phyloP scores from a whole-genome alignment of 1,284 basidiomycete genomes.

The Salmacisia buchloeana region DNA sequence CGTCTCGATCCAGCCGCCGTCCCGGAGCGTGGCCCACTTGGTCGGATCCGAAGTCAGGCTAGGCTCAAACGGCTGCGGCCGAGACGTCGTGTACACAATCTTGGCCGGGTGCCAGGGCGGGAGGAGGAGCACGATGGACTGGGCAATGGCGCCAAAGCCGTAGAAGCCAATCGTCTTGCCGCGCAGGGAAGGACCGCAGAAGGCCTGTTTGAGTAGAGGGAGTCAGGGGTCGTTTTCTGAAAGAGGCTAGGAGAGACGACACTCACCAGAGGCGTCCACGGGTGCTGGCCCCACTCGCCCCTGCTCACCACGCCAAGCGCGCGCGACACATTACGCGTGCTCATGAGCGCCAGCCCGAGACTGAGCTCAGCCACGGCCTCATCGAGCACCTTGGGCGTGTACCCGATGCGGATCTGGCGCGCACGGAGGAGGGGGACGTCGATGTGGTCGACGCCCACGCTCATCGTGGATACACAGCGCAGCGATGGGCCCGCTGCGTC shows the following conservation, averaged over 20 bases:
- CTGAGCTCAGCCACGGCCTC: constrained; percentile 85
- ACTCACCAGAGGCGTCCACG: constrained; percentile 68
- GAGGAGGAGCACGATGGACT: constrained; percentile 5
- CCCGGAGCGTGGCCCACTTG: not conserved
- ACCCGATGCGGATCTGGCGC: constrained; percentile 70
- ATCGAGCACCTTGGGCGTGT: constrained; percentile 83
- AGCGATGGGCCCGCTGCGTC: constrained; percentile 56
- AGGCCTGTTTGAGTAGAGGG: constrained; percentile 37
- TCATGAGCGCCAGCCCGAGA: constrained; percentile 85
- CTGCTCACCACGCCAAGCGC: constrained; percentile 63
- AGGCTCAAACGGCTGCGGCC: constrained; percentile 23
- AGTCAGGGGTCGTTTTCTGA: not conserved
- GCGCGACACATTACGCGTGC: constrained; percentile 66
- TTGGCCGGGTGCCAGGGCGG: constrained; percentile 24
- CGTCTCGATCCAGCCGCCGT: not conserved
- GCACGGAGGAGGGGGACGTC: constrained; percentile 63
- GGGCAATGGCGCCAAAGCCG: constrained; percentile 72
- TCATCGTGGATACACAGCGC: constrained; percentile 77
- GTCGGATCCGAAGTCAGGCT: constrained; percentile 3
- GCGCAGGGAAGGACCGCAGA: constrained; percentile 66
- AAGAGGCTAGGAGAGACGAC: not conserved
- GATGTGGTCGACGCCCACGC: constrained; percentile 65
- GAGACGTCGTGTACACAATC: constrained; percentile 34
- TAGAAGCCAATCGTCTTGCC: constrained; percentile 74
- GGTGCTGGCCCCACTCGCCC: constrained; percentile 63